Percentiles rank a stretch among this genome's conserved stretches.
Evolutionary conservation across 2,329 filamentous ascomycete genomes (phyloP).

Genomic region (Neurospora sp.): DNA sequence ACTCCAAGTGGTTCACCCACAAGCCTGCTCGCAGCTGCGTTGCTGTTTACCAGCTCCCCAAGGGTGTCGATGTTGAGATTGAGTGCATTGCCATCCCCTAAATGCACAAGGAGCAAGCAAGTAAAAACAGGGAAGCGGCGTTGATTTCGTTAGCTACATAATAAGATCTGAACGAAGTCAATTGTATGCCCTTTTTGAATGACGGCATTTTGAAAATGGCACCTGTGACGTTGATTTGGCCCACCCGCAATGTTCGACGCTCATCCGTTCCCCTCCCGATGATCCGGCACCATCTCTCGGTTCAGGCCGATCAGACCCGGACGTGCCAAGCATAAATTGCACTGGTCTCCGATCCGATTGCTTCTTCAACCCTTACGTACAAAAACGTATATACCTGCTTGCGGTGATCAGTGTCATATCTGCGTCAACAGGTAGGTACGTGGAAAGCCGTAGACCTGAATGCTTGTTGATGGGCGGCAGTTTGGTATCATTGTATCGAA

Average conservation of each 20-base stretch:
- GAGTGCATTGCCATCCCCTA: slow-evolving; percentile 71
- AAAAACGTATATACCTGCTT: not conserved
- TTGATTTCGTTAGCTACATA: not conserved
- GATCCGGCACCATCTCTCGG: not conserved
- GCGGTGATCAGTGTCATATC: not conserved
- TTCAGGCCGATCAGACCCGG: not conserved
- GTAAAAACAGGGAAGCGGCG: not conserved
- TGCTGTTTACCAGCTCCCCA: slow-evolving; percentile 79
- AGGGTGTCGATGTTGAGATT: slow-evolving; percentile 81
- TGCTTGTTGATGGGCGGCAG: not conserved
- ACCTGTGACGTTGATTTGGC: not conserved
- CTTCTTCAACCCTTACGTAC: not conserved
- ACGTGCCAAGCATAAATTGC: not conserved
- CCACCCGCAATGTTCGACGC: not conserved
- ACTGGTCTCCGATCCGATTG: not conserved
- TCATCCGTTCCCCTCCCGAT: not conserved
- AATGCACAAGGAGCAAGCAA: slow-evolving; percentile 8
- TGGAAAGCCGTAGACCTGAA: not conserved
- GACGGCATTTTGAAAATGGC: not conserved
- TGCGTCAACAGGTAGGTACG: not conserved
- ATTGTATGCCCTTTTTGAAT: not conserved
- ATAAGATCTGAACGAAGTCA: not conserved
- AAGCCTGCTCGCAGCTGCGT: slow-evolving; percentile 87
- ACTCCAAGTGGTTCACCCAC: slow-evolving; percentile 72
- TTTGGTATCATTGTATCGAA: not conserved